phyloP scores from a whole-genome alignment of 257 asterid genomes.

The Solanum peruvianum region DNA sequence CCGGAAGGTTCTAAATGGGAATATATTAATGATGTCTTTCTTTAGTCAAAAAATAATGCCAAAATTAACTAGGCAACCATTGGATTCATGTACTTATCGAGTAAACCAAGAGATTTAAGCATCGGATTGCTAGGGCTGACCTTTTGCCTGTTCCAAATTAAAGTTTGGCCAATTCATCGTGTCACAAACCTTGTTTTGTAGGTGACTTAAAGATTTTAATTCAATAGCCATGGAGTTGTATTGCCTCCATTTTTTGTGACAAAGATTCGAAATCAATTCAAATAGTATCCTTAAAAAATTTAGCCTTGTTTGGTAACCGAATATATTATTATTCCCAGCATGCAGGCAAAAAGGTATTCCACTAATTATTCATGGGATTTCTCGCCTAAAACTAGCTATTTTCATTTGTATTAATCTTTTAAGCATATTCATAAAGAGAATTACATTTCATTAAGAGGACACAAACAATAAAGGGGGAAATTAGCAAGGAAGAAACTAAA shows the following conservation, averaged over 20 bases:
- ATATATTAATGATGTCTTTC: neutral
- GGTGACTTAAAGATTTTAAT: neutral
- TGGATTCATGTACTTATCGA: neutral
- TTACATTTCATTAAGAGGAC: neutral
- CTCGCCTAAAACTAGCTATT: neutral
- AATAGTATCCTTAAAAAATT: too few relatives aligned
- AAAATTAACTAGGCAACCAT: neutral
- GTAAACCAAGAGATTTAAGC: neutral
- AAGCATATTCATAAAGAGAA: neutral
- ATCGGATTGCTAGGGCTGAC: neutral
- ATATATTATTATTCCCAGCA: neutral
- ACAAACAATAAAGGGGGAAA: neutral
- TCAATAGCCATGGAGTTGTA: neutral
- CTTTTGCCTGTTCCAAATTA: neutral
- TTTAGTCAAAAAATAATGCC: neutral
- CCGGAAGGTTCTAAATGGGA: neutral
- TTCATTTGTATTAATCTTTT: neutral
- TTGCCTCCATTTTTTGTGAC: neutral
- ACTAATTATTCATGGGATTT: neutral
- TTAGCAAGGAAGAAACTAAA: neutral
- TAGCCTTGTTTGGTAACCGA: neutral
- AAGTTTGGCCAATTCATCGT: neutral
- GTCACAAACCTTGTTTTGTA: too few relatives aligned
- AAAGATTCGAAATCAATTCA: neutral
- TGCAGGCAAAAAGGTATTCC: neutral